Conservation (phyloP, 1,139 yeast species). For the Pichia sp. region DNA sequence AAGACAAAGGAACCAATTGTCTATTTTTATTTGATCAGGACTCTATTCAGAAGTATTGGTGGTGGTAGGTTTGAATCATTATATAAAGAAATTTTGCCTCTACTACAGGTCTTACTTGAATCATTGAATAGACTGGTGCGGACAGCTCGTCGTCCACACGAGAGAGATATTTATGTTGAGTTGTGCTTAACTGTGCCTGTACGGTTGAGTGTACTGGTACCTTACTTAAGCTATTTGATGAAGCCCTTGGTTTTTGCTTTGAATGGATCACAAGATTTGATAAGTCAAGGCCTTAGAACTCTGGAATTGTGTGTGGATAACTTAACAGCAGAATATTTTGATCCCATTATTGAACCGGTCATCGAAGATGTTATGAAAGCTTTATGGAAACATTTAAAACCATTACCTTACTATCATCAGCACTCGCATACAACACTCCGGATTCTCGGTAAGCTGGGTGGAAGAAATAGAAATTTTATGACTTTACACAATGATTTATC, state of each 20-base stretch:
- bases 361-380: conserved; percentile 92
- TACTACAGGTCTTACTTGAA: conserved; percentile 80
- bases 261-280: conserved; percentile 86
- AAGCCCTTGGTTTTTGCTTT: conserved; percentile 88
- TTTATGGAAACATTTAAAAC: conserved; percentile 84
- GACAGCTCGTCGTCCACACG: conserved; percentile 83
- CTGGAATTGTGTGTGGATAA: conserved; percentile 96
- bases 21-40: conserved; percentile 82
- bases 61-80: conserved; percentile 93
- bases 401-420: conserved; percentile 88
- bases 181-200: conserved; percentile 95
- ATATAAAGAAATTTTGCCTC: conserved; percentile 88
- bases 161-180: conserved; percentile 90
- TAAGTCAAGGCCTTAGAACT: conserved; percentile 90
- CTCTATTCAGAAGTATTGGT: conserved; percentile 88
- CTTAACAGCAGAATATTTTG: conserved; percentile 91
- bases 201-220: conserved; percentile 84
- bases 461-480: conserved; percentile 83
- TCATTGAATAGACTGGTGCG: conserved; percentile 78
- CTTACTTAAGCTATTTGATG: conserved; percentile 83
- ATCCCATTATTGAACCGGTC: conserved; percentile 94
- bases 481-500: conserved; percentile 66
- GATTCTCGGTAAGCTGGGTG: conserved; percentile 92
- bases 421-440: conserved; percentile 94
- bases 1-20: conserved; percentile 90